phyloP scores from a whole-genome alignment of 2,329 filamentous ascomycete species.

The Trichoderma atroviride region DNA sequence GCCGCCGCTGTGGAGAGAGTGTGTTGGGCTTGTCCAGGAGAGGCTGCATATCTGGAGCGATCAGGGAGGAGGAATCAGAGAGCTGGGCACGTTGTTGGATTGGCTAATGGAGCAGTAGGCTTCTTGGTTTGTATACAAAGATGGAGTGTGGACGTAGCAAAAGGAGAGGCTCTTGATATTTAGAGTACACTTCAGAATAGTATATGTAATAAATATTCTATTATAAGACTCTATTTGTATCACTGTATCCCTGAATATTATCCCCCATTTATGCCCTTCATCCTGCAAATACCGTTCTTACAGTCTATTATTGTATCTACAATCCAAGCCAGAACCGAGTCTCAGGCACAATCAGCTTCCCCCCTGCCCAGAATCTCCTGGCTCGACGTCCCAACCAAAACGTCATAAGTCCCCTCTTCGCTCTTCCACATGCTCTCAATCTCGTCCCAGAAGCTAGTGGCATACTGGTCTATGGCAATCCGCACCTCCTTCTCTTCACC shows the following conservation, averaged over 20 bases:
- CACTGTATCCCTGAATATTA: not conserved
- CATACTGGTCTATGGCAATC: constrained; percentile 8
- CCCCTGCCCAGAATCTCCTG: constrained; percentile 11
- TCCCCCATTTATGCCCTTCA: not conserved
- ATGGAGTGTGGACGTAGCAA: not conserved
- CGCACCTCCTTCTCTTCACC: constrained; percentile 8
- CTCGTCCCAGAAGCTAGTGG: constrained; percentile 14
- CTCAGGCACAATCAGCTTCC: not conserved
- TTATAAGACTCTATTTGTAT: not conserved
- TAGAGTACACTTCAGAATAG: not conserved
- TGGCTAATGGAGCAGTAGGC: not conserved
- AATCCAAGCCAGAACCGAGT: constrained; percentile 9
- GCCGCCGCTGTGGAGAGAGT: constrained; percentile 4
- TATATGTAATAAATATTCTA: not conserved
- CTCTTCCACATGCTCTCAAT: constrained; percentile 17
- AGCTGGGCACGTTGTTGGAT: not conserved
- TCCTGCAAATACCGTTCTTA: not conserved
- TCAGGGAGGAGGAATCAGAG: not conserved
- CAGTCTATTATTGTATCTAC: not conserved
- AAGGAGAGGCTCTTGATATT: not conserved
- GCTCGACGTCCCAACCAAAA: not conserved
- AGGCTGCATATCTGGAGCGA: constrained; percentile 8
- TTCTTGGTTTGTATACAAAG: not conserved
- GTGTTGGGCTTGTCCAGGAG: constrained; percentile 6
- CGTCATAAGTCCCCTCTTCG: not conserved